These are phyloP conservation scores for Mycosphaerella arachidis DNA, from an alignment of 2,329 filamentous ascomycete genomes.

Conservation along the genomic window DNA sequence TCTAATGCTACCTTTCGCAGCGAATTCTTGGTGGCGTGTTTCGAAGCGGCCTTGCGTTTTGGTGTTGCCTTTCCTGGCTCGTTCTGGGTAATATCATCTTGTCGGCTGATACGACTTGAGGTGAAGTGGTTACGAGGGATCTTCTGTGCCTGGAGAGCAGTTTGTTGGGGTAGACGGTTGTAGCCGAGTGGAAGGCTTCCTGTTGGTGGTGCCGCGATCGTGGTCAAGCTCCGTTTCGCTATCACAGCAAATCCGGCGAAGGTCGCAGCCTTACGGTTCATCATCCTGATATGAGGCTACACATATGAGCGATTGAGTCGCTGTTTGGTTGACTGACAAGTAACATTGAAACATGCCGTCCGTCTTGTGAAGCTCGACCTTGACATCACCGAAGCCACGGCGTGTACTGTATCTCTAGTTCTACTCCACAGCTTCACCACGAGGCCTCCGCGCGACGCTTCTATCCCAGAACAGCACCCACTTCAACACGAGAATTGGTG, in stretches of 20 bases:
- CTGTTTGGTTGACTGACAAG: not conserved
- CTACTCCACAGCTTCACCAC: not conserved
- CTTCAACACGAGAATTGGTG: not conserved
- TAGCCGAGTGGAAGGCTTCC: slow-evolving; percentile 16
- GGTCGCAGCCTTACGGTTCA: slow-evolving; percentile 21
- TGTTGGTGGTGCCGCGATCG: slow-evolving; percentile 17
- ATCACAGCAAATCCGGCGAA: slow-evolving; percentile 29
- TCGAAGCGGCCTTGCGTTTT: slow-evolving; percentile 49
- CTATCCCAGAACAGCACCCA: not conserved
- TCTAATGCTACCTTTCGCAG: slow-evolving; percentile 81
- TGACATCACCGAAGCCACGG: not conserved
- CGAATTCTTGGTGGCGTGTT: slow-evolving; percentile 60
- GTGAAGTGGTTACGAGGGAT: slow-evolving; percentile 27
- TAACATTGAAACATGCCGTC: not conserved
- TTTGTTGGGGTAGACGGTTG: slow-evolving; percentile 16
- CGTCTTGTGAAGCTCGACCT: not conserved
- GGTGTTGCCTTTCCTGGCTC: slow-evolving; percentile 6
- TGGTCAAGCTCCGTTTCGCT: slow-evolving; percentile 22
- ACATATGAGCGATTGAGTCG: not conserved
- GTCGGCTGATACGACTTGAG: slow-evolving; percentile 15
- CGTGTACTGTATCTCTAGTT: not conserved
- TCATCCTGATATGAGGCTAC: not conserved
- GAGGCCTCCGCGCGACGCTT: not conserved
- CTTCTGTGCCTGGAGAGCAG: slow-evolving; percentile 11
- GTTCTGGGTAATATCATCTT: slow-evolving; percentile 7